phyloP scores from a whole-genome alignment of 2,329 filamentous ascomycete genomes.

The Paradendryphiella salina region DNA sequence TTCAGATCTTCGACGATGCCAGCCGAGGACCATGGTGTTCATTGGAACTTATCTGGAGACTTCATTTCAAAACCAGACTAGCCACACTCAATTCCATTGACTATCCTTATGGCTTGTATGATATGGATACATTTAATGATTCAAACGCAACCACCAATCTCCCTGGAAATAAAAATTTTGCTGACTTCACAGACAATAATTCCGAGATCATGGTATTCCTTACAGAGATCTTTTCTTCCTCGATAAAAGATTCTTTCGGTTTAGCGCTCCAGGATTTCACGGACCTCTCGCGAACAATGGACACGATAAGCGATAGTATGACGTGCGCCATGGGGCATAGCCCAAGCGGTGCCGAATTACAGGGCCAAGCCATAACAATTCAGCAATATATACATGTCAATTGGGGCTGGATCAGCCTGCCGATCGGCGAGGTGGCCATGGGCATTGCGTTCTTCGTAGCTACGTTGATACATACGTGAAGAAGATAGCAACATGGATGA shows the following conservation, averaged over 20 bases:
- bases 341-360: neutral
- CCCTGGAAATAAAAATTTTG: neutral
- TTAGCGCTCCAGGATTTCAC: neutral
- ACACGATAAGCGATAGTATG: neutral
- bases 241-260: neutral
- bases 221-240: neutral
- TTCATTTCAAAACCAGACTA: conserved; percentile 3
- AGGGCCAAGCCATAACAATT: neutral
- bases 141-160: neutral
- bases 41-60: conserved; percentile 1
- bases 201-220: neutral
- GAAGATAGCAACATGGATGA: conserved; percentile 5
- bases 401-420: conserved; percentile 2
- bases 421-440: conserved; percentile 1
- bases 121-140: neutral
- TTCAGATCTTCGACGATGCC: conserved; percentile 35
- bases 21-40: conserved; percentile 30
- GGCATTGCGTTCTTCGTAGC: conserved; percentile 3
- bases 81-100: neutral
- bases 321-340: neutral
- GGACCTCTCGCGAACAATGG: neutral
- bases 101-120: neutral
- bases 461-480: conserved; percentile 3
- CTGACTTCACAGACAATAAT: neutral
- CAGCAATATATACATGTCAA: conserved; percentile 4